Evolutionary conservation across 208 protist species (phyloP), one percentile per base, ranked within the genome.

Genomic region (Histomonas meleagridis): DNA sequence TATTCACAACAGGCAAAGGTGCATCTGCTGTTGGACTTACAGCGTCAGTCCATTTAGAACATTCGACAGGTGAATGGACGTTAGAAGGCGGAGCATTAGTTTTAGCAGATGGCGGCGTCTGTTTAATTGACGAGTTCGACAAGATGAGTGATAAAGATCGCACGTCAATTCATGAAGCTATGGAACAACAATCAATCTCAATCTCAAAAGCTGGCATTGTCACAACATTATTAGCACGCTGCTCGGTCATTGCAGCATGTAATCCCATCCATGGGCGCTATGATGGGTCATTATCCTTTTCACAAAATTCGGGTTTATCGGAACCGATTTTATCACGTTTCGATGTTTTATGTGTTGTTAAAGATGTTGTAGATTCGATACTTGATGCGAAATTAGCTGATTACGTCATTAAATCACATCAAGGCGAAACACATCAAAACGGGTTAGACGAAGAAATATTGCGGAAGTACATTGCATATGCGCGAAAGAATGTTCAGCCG

Each of bases 121-220:
- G 98, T 94, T 94, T 99, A 70, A 99, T 99, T 93, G 98, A 99
- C 94, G 98, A 99, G 95, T 99, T 99, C 93, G 99, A 99, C 95
- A 99, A 99, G 94, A 99, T 99, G 98, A 98, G 96, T 62, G 98
- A 99, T 91, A 95, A 97, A 92, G 93, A 95, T 92, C 91, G 92
- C 62, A 99, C 97, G 7, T 97, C 96, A 32, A 99, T 99, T 91
- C 98, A 99, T 94, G 98, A 99, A 95, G 98, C 98, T 40, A 99
- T 99, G 98, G 98, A 99, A 94, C 98, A 99, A 95, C 98, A 99
- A 94, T 98, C 96, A 65, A 99, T 99, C 70, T 98, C 97, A 28
- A 98, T 99, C 86, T 98, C 98, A 23, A 98, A 98, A 94, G 98
- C 97, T 90, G 98, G 98, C 93, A 99, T 99, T 92, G 97, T 99